These are phyloP conservation scores for Daldinia eschscholtzii DNA, from an alignment of 2,329 filamentous ascomycete genomes.

Conservation along the genomic window DNA sequence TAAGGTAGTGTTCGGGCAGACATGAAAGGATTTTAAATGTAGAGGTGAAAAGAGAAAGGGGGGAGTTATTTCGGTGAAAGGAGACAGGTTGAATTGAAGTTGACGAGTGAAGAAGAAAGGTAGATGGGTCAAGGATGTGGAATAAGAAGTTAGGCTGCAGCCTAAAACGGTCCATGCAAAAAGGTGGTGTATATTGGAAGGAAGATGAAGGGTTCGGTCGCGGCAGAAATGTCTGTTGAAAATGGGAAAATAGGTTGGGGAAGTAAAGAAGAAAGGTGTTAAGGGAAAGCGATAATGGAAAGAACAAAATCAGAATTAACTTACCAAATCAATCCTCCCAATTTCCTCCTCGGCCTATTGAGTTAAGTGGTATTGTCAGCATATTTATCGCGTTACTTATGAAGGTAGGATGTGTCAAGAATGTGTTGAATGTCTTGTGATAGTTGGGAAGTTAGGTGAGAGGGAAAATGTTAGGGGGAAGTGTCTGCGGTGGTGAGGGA, in stretches of 20 bases:
- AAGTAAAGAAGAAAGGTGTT: neutral
- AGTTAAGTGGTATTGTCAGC: neutral
- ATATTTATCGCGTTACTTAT: neutral
- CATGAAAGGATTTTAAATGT: too few species aligned
- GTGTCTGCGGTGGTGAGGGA: neutral
- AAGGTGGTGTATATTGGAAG: neutral
- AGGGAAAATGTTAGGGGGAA: neutral
- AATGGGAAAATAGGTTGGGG: neutral
- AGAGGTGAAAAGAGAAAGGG: neutral
- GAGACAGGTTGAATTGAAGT: neutral
- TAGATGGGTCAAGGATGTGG: neutral
- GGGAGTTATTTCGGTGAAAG: neutral
- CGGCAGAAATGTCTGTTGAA: neutral
- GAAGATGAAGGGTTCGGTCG: neutral
- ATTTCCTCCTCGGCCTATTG: neutral
- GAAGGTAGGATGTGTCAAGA: neutral
- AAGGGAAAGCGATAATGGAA: neutral
- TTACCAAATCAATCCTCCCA: neutral
- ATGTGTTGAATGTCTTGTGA: neutral
- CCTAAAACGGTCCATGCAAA: neutral
- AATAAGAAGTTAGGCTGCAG: neutral
- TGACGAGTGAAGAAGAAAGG: neutral
- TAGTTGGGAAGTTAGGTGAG: neutral
- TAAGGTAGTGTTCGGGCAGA: neutral
- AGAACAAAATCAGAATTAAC: neutral